Base-by-base conservation (phyloP, 257 asterid genomes). In the Forsythia viridissima region DNA sequence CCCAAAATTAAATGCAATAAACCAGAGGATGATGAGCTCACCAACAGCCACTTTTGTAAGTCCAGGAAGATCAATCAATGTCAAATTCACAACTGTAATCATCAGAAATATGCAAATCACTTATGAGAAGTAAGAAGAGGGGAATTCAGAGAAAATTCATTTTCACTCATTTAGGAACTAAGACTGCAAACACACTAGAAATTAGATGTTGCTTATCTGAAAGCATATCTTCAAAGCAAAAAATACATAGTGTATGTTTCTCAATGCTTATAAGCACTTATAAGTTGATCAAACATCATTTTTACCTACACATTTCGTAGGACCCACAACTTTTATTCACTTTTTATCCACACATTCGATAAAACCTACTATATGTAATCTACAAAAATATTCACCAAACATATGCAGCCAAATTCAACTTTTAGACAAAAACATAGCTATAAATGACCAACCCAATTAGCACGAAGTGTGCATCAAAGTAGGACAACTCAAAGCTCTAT, bases 31-130 rank as follows among this genome's bases (percentile, higher is more conserved):
- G 70, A 63, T 42, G 21, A 48, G 73, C 92, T 82, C 79, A 90
- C 94, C 94, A 81, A 90, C 74, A 71, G 94, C 92, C 57, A 90
- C 94, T 84, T 90, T 90, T 3, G 92, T 90, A 41, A 90, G 89
- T 30, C 92, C 92, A 66, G 94, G 94, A 79, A 90, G 92, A 90
- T 90, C 94, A 37, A 90, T 88, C 84, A 90, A 80, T 13, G 94
- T 90, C 84, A 88, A 79, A 78, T 90, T 88, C 80, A 90, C 94
- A 76, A 88, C 92, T 90, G 92, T 88, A 83, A 69, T 79, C 15
- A 51, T 34, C 67, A 75, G 43, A 82, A 71, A 34, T 6, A 74
- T 16, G 74, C 59, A 72, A 75, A 70, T 85, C 71, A 83, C 72
- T 82, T 52, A 78, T 40, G 68, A 34, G 68, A 43, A 68, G 51